phyloP scores from a whole-genome alignment of 192 early-diverging fungal genomes.

The Backusella psychrophila region DNA sequence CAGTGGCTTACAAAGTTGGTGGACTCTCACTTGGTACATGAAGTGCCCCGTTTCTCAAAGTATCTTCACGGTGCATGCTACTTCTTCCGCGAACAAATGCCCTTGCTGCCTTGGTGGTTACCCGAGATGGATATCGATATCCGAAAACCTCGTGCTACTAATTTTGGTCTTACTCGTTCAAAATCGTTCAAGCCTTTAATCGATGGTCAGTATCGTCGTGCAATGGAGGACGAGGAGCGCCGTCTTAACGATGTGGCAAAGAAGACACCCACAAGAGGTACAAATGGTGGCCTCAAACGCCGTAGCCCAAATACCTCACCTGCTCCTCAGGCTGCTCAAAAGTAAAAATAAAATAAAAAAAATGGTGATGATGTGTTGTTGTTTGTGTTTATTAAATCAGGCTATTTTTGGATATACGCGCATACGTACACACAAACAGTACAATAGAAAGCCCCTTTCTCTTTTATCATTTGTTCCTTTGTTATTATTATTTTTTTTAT shows the following conservation, averaged over 20 bases:
- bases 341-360: neutral
- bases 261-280: neutral
- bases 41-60: constrained; percentile 51
- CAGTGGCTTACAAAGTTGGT: constrained; percentile 30
- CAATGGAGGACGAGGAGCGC: constrained; percentile 28
- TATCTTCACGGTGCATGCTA: constrained; percentile 47
- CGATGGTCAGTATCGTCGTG: constrained; percentile 33
- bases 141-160: constrained; percentile 41
- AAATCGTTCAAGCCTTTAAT: constrained; percentile 37
- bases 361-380: too few relatives aligned
- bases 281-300: neutral
- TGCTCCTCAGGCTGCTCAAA: neutral
- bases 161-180: constrained; percentile 36
- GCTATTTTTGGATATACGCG: neutral
- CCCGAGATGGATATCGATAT: constrained; percentile 54
- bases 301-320: neutral
- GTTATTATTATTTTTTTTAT: neutral
- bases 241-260: constrained; percentile 45
- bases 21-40: constrained; percentile 45
- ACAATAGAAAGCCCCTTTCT: neutral
- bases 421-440: neutral
- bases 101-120: constrained; percentile 50
- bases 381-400: neutral
- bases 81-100: constrained; percentile 45
- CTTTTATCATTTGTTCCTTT: neutral